Evolutionary conservation across 169 alveolate genomes (phyloP), one percentile per base, ranked within the genome.

Genomic region (Plasmodium gonderi): DNA sequence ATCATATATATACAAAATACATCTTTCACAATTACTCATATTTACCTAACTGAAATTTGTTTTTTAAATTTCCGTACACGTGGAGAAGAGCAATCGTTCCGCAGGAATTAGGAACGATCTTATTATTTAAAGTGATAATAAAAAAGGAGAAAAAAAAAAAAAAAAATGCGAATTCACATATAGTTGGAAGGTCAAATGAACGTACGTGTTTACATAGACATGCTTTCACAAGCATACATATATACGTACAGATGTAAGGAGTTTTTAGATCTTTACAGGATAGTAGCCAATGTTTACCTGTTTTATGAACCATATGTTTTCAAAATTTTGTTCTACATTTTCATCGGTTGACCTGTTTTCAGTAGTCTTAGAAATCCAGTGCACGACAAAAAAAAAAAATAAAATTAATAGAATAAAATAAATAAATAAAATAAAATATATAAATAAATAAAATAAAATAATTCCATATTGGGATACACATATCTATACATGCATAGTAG

Each of bases 31-130:
- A 9, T 42, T 42, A 8, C 33, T 6, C 31, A 64, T 1, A 17
- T 1, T 31, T 65, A 83, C 92, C 92, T 44, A 83, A 44, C 20
- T 23, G 23, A 45, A 83, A 83, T 47, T 69, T 68, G 44, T 69
- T 83, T 29, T 31, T 83, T 33, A 83, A 83, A 47, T 83, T 83
- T 40, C 77, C 72, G 20, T 47, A 36, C 26, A 83, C n/a, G 54
- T 83, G 92, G n/a, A 83, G 38, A 45, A 83, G 76, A 8, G 92
- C 92, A 11, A 83, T 75, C 17, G 92, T 83, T 23, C 92, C 92
- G n/a, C 92, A 83, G 0, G 92, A 68, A 29, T 83, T 83, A 1
- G 83, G 82, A 47, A 83, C 65, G 36, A 42, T 36, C 92, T 80
- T 83, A 17, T 51, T 49, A 12, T 47, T 1, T 7, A 3, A 11